Evolutionary conservation across 345 rosid genomes (phyloP), one percentile per base, ranked within the genome.

Genomic region (Rhodomyrtus tomentosa): DNA sequence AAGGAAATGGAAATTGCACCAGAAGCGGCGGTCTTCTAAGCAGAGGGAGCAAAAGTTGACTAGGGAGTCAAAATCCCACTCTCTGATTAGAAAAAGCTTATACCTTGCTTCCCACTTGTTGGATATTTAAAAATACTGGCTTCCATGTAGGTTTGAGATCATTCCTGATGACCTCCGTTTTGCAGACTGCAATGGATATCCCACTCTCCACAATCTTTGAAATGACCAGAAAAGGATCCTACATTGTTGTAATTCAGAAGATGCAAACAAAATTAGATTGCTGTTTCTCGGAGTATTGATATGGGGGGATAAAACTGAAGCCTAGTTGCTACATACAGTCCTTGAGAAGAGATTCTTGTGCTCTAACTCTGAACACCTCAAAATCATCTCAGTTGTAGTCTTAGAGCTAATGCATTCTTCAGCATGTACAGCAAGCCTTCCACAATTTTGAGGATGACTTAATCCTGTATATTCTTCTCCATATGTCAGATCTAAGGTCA

Each of bases 41-140:
- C 76, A 32, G 76, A 68, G 76, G 38, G 45, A 68, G 76, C 76
- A 68, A 68, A 68, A 32, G 45, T 36, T 68, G 76, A 68, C 24
- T 32, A 68, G 76, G 76, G 45, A 68, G 45, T 68, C 76, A 36
- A 68, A 32, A 36, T 68, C 20, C 76, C 36, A 18, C 53, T 38
- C 50, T 50, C 53, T 16, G 58, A 51, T 18, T 50, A 50, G 79
- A 21, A 82, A 27, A 80, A 52, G 59, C 49, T 8, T 42, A 79
- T 92, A 96, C 99, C 98, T 93, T 95, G 92, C 96, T 93, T 88
- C 97, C 98, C 48, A 95, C 93, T 92, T 95, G 98, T 88, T 94
- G 98, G 87, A 91, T 89, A 86, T 91, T 96, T 87, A 96, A 87
- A 90, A 84, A 92, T 62, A 96, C 88, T 72, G 98, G 93, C 85